Evolutionary conservation across 2,329 filamentous ascomycete genomes (phyloP), one percentile per base, ranked within the genome.

Genomic region (Pseudofabraea citricarpa): DNA sequence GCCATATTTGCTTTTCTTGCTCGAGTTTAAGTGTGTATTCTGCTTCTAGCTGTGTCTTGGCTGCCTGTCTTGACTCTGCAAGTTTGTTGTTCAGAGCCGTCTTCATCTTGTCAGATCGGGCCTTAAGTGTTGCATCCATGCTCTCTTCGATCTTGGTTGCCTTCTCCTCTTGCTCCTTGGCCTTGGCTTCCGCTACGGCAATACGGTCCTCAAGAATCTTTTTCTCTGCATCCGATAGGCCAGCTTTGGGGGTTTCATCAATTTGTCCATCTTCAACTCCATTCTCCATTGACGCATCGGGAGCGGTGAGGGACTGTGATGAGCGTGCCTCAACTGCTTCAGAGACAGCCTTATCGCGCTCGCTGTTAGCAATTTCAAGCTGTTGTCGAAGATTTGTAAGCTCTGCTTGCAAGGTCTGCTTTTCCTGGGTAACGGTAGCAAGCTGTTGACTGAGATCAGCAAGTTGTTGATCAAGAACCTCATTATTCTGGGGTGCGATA

Each of bases 31-130:
- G 63, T 4, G 66, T 61, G 42, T 67, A 67, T 32, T 73, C 67
- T 9, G 60, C 60, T 50, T 71, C 61, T 27, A 76, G 51, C 55
- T 77, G 77, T 46, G 73, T 71, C 56, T 78, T 78, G 41, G 78
- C 69, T 43, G 69, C 61, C 31, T 70, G 66, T 48, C 67, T 72
- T 9, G 71, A 65, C 39, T 82, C 77, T 7, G 61, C 65, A 13
- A 95, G 71, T 59, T 85, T 88, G 58, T 79, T 81, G 55, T 82
- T 84, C 39, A 88, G 66, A 2, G 75, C 66, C 18, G 77, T 72
- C 56, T 82, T 85, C 83, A 88, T 85, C 59, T 77, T 77, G 33
- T 87, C 79, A 1, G 81, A 81, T 35, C 82, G 75, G 41, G 74
- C 69, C 55, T 85, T 85, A 46, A 87, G 71, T 9, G 75, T 80